These are phyloP conservation scores for Lycium ferocissimum DNA, from an alignment of 257 asterid genomes.

Conservation along the genomic window DNA sequence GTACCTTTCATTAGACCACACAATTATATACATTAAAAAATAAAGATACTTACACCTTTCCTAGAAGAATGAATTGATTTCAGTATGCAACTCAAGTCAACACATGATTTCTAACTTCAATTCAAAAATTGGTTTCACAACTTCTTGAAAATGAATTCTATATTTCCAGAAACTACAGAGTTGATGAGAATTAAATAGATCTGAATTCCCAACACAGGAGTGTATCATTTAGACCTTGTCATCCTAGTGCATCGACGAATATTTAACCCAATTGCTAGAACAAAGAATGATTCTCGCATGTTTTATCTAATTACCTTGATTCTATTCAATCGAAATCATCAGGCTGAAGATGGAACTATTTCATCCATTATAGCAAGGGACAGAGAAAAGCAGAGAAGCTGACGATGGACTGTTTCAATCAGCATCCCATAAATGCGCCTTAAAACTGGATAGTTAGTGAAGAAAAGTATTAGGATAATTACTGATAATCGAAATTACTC, in stretches of 20 bases:
- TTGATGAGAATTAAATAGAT: neutral
- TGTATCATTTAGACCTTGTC: neutral
- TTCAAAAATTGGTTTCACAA: neutral
- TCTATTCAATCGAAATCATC: neutral
- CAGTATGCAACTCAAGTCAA: neutral
- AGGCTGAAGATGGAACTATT: neutral
- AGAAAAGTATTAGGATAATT: neutral
- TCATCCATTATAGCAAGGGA: constrained; percentile 12
- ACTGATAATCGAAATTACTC: neutral
- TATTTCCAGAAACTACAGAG: neutral
- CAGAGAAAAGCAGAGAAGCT: neutral
- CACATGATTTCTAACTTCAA: neutral
- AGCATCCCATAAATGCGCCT: constrained; percentile 22
- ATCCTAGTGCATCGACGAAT: neutral
- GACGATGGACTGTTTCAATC: neutral
- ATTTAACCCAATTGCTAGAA: neutral
- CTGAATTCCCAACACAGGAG: neutral
- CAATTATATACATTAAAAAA: too few relatives aligned
- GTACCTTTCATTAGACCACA: too few relatives aligned
- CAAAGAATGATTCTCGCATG: neutral
- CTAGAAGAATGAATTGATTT: neutral
- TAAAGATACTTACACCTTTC: too few relatives aligned
- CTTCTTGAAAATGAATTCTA: neutral
- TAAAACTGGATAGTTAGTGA: neutral
- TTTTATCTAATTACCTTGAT: neutral